These are phyloP conservation scores for Blastocystis sp. DNA, from an alignment of 352 stramenopile genomes.

Conservation along the genomic window DNA sequence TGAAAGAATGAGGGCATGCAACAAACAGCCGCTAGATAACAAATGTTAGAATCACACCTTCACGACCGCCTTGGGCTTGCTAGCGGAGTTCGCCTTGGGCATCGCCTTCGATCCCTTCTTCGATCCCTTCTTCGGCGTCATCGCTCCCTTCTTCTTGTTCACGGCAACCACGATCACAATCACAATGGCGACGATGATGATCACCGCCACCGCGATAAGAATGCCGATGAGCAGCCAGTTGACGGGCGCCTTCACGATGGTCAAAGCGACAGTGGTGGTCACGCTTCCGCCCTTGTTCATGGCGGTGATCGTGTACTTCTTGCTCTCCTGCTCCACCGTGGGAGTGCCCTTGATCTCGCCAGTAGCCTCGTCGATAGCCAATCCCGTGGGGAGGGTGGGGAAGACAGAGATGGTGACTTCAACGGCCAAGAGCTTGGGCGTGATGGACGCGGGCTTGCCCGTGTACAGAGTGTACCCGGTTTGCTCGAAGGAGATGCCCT, in stretches of 20 bases:
- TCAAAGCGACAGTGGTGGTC: neutral
- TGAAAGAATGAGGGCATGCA: no score
- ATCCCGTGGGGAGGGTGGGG: constrained; percentile 27
- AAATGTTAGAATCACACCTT: neutral
- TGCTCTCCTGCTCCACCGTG: neutral
- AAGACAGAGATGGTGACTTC: neutral
- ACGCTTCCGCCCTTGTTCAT: neutral
- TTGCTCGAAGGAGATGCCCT: neutral
- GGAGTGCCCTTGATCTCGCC: constrained; percentile 20
- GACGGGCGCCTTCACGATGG: neutral
- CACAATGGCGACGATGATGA: neutral
- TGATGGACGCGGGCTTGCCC: neutral
- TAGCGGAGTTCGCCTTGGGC: neutral
- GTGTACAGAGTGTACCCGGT: neutral
- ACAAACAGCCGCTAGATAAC: no score
- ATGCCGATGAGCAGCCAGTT: constrained; percentile 17
- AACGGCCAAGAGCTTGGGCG: neutral
- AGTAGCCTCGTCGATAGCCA: neutral
- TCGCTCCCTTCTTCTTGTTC: neutral
- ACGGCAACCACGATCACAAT: neutral
- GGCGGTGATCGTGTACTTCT: constrained; percentile 16
- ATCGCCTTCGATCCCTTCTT: neutral
- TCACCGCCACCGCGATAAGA: neutral
- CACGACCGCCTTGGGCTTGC: neutral
- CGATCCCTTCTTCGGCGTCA: neutral